phyloP scores from a whole-genome alignment of 257 asterid genomes.

The Primulina tabacum region DNA sequence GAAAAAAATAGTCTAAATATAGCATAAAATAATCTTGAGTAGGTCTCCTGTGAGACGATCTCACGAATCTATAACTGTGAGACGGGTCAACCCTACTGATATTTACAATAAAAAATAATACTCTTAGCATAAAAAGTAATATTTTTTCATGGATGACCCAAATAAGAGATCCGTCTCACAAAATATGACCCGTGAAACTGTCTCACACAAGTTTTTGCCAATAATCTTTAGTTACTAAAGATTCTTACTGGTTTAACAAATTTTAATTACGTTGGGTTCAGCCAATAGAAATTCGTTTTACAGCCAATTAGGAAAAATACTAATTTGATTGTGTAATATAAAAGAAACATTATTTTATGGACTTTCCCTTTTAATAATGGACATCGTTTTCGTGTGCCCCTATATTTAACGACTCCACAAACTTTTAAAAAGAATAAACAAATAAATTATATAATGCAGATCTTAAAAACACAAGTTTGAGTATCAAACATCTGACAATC shows the following conservation, averaged over 20 bases:
- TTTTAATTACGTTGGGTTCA: constrained; percentile 42
- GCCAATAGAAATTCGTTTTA: constrained; percentile 34
- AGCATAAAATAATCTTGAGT: too few species aligned
- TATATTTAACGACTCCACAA: not conserved
- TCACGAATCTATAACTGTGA: too few species aligned
- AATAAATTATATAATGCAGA: not conserved
- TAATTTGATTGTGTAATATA: constrained; percentile 25
- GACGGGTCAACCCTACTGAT: too few species aligned
- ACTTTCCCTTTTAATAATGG: not conserved
- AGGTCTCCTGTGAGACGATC: too few species aligned
- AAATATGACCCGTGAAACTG: too few species aligned
- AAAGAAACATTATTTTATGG: not conserved
- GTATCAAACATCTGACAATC: not conserved
- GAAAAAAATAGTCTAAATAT: too few species aligned
- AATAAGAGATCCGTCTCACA: too few species aligned
- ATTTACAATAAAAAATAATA: too few species aligned
- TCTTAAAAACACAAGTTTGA: not conserved
- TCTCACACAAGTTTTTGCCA: too few species aligned
- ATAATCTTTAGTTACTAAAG: not conserved
- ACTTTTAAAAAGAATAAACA: not conserved
- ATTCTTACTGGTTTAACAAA: constrained; percentile 38
- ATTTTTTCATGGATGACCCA: too few species aligned
- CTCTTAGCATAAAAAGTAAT: too few species aligned
- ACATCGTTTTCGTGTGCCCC: not conserved
- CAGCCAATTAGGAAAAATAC: constrained; percentile 22